Evolutionary conservation across 2,329 filamentous ascomycete species (phyloP), one percentile per base, ranked within the genome.

Genomic region (Aspergillus glaucus): DNA sequence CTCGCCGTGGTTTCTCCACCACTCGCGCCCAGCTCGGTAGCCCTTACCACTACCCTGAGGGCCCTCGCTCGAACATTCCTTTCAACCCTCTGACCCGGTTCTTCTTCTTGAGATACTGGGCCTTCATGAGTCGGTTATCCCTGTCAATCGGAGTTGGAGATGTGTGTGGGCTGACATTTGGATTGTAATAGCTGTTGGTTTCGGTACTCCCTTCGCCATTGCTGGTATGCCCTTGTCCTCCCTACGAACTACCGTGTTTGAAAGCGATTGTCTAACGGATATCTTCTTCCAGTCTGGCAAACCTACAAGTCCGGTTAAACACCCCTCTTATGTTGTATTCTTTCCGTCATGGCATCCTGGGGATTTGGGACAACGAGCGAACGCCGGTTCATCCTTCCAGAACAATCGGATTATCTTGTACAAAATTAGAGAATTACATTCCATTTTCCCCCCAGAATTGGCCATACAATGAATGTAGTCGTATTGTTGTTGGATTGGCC

Each of bases 31-130:
- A 88, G 73, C 77, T 95, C 70, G 82, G 79, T 64, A 94, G 88
- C 70, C 91, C 91, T 57, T 96, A 95, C 85, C 93, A 98, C 81
- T 98, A 98, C 79, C 86, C 92, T 63, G 92, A 97, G 79, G 93
- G 92, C 58, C 88, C 92, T 67, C 87, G 89, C 75, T 85, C 81
- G 79, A 97, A 96, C 82, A 76, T 98, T 59, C 93, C 93, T 60
- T 98, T 98, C 84, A 95, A 98, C 81, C 87, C 93, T 60, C 80
- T 88, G 77, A 92, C 85, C 69, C 88, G 84, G 76, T 87, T 80
- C 76, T 98, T 98, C 72, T 81, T 77, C 59, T 55, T 88, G 62
- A 80, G 85, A 75, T 98, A 87, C 84, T 94, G 89, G 86, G 69
- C 69, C 55, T 93, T 87, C 78, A 85, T 85, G 80, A 71, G 85